A percentile compares a stretch with the other conserved stretches of the same genome.
Conservation (phyloP, 345 rosid species). For the Salix udensis region DNA sequence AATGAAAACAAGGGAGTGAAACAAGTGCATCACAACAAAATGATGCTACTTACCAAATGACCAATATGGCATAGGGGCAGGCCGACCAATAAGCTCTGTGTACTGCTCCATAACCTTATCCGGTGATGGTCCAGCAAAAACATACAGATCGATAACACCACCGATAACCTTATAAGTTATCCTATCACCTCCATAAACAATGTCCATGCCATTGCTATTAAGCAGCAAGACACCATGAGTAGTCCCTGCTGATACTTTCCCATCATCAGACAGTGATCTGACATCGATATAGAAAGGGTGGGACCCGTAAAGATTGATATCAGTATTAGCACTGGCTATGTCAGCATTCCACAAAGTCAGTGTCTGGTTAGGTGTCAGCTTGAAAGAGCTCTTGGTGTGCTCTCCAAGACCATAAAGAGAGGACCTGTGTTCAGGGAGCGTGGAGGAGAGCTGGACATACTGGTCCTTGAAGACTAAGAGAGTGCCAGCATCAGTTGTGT, state of each 20-base stretch:
- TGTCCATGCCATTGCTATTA: conserved; percentile 77
- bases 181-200: conserved; percentile 47
- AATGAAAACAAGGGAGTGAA: neutral
- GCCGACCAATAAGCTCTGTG: conserved; percentile 61
- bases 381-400: conserved; percentile 56
- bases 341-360: conserved; percentile 65
- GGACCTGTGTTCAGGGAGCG: conserved; percentile 46
- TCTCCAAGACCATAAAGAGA: conserved; percentile 71
- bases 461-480: conserved; percentile 68
- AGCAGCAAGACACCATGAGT: conserved; percentile 62
- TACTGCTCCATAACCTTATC: conserved; percentile 58
- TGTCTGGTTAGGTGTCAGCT: conserved; percentile 29
- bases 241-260: conserved; percentile 38
- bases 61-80: conserved; percentile 85
- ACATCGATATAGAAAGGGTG: conserved; percentile 75
- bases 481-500: conserved; percentile 22
- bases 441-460: conserved; percentile 58
- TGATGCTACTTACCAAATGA: conserved; percentile 46
- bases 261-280: conserved; percentile 32
- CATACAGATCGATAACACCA: conserved; percentile 56
- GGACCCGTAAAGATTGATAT: conserved; percentile 69
- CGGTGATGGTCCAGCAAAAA: conserved; percentile 60
- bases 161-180: conserved; percentile 64
- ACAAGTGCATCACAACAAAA: neutral
- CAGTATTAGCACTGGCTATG: conserved; percentile 27